A percentile compares a stretch with the other conserved stretches of the same genome.
These are phyloP conservation scores for Tetraselmis striata DNA, from an alignment of 139 green algal genomes.

Conservation along the genomic window DNA sequence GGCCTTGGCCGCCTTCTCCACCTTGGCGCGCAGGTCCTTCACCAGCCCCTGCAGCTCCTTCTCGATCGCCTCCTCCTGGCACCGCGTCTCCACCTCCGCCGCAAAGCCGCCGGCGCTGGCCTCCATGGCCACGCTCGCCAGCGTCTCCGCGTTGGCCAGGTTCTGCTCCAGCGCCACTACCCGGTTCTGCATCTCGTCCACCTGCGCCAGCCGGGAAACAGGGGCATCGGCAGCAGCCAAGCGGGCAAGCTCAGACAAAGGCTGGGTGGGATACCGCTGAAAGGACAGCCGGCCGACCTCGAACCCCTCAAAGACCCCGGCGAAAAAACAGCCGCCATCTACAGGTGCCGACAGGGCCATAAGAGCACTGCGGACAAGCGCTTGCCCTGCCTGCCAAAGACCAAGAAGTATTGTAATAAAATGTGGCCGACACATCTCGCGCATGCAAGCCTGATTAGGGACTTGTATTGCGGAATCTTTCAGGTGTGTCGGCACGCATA, in stretches of 20 bases:
- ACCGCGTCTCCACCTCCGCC: conserved; percentile 3
- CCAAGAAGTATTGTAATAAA: too few relatives aligned
- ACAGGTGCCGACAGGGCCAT: too few relatives aligned
- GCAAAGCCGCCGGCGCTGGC: background rate
- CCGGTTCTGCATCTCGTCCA: conserved; percentile 14
- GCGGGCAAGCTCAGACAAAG: background rate
- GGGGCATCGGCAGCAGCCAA: background rate
- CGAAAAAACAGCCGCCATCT: too few relatives aligned
- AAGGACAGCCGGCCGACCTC: background rate
- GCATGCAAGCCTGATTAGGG: too few relatives aligned
- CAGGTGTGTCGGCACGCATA: too few relatives aligned
- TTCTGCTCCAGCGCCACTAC: conserved; percentile 11
- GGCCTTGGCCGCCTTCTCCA: conserved; percentile 5
- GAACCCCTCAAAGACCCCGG: too few relatives aligned
- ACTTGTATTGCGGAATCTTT: too few relatives aligned
- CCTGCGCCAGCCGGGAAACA: conserved; percentile 1
- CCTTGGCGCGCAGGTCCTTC: background rate
- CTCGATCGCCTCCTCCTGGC: conserved; percentile 4
- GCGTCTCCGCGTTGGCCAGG: conserved; percentile 41
- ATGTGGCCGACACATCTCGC: too few relatives aligned
- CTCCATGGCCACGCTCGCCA: conserved; percentile 55
- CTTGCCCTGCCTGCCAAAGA: too few relatives aligned
- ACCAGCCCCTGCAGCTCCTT: conserved; percentile 6
- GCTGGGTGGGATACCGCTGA: background rate
- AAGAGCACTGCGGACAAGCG: too few relatives aligned